A percentile compares a stretch with the other conserved stretches of the same genome.
phyloP scores from a whole-genome alignment of 2,329 filamentous ascomycete genomes.

The Chaetomium sp. region DNA sequence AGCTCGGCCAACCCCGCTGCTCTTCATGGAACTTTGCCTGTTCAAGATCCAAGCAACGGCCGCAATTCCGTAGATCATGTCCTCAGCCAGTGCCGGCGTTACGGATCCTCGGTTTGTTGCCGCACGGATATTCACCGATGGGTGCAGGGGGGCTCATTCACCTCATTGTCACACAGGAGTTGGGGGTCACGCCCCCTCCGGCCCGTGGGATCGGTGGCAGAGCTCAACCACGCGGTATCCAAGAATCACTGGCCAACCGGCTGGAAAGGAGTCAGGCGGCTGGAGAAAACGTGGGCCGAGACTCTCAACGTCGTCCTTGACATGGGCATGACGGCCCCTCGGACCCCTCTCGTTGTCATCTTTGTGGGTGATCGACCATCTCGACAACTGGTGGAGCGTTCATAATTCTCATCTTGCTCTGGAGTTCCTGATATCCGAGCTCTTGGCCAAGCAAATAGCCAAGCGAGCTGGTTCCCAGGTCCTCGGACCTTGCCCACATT shows the following conservation, averaged over 20 bases:
- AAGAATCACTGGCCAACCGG: neutral
- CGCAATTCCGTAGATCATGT: slow-evolving; percentile 9
- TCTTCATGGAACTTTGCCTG: slow-evolving; percentile 8
- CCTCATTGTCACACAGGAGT: neutral
- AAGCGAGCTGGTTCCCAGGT: slow-evolving; percentile 7
- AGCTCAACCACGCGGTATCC: neutral
- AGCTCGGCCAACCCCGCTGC: slow-evolving; percentile 14
- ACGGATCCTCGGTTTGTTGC: neutral
- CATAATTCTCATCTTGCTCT: neutral
- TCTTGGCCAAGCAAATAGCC: neutral
- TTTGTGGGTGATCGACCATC: neutral
- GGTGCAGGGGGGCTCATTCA: neutral
- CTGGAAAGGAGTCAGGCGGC: neutral
- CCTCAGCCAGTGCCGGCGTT: neutral
- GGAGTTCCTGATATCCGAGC: neutral
- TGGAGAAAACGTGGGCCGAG: neutral
- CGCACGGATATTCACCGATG: neutral
- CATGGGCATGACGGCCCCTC: neutral
- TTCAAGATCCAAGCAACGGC: neutral
- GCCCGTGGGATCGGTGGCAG: neutral
- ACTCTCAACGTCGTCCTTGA: neutral
- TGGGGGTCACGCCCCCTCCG: neutral
- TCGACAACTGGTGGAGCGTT: neutral
- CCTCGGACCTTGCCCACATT: slow-evolving; percentile 17
- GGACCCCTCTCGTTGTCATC: neutral